These are phyloP conservation scores for Marasmius fiardii DNA, from an alignment of 1,284 basidiomycete species.

Conservation along the genomic window DNA sequence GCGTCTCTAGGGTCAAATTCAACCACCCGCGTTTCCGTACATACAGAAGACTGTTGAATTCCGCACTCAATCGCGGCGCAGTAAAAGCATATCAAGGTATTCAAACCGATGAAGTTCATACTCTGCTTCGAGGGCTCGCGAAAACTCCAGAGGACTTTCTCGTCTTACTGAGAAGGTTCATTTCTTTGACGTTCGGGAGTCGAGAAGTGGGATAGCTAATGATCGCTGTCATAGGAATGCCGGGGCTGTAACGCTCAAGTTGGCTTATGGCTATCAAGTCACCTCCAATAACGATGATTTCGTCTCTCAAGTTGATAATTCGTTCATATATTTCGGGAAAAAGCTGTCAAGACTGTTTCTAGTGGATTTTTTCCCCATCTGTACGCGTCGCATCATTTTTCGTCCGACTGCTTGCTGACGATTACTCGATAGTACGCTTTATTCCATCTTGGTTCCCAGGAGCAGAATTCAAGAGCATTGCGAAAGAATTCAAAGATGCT, in stretches of 20 bases:
- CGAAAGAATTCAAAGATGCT: slow-evolving; percentile 14
- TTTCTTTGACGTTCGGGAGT: background rate
- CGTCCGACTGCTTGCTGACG: background rate
- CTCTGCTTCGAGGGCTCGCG: slow-evolving; percentile 26
- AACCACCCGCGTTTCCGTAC: background rate
- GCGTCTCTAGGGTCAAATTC: background rate
- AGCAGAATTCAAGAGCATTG: slow-evolving; percentile 31
- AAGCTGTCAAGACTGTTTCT: slow-evolving; percentile 22
- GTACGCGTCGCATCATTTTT: slow-evolving; percentile 1
- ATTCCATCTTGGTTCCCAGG: slow-evolving; percentile 41
- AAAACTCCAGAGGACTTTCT: slow-evolving; percentile 26
- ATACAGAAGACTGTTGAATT: slow-evolving; percentile 23
- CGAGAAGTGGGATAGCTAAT: background rate
- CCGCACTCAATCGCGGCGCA: slow-evolving; percentile 30
- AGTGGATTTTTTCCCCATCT: slow-evolving; percentile 17
- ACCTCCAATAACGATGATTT: slow-evolving; percentile 29
- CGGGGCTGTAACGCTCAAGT: slow-evolving; percentile 32
- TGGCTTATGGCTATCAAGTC: slow-evolving; percentile 35
- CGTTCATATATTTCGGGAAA: slow-evolving; percentile 17
- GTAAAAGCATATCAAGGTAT: slow-evolving; percentile 25
- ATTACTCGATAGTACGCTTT: slow-evolving; percentile 30
- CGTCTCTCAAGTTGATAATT: slow-evolving; percentile 26
- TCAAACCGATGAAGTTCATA: slow-evolving; percentile 23
- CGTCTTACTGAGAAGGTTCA: slow-evolving; percentile 26
- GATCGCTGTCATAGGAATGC: slow-evolving; percentile 20